Conservation (phyloP, 139 green algal species). For the Microglena sp. region DNA sequence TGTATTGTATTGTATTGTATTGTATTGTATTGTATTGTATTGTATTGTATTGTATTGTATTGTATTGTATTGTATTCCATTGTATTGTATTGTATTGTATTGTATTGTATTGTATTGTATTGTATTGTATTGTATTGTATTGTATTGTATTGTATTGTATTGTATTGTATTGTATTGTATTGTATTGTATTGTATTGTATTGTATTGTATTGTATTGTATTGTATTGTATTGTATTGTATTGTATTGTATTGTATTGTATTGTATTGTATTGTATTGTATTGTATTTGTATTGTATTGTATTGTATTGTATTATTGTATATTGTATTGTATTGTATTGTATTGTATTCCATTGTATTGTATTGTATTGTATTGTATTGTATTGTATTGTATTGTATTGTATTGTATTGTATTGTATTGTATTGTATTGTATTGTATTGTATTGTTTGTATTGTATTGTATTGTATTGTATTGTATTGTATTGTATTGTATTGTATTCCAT, state of each 20-base stretch:
- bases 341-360: conserved; percentile 3
- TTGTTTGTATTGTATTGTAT: too few relatives aligned
- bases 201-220: conserved; percentile 5
- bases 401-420: conserved; percentile 5
- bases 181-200: conserved; percentile 5
- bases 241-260: conserved; percentile 5
- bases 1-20: conserved; percentile 5
- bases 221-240: conserved; percentile 5
- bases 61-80: conserved; percentile 3
- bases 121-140: conserved; percentile 5
- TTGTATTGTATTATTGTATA: too few relatives aligned
- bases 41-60: conserved; percentile 5
- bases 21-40: conserved; percentile 5
- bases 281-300: too few relatives aligned
- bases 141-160: conserved; percentile 5
- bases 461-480: conserved; percentile 5
- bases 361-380: conserved; percentile 5
- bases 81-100: conserved; percentile 5
- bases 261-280: conserved; percentile 5
- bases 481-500: conserved; percentile 3
- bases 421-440: conserved; percentile 5
- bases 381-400: conserved; percentile 5
- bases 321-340: conserved; percentile 3
- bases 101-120: conserved; percentile 5
- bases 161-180: conserved; percentile 5